Conservation (phyloP, 176 grass and related monocot genomes). For the Triticum monococcum region DNA sequence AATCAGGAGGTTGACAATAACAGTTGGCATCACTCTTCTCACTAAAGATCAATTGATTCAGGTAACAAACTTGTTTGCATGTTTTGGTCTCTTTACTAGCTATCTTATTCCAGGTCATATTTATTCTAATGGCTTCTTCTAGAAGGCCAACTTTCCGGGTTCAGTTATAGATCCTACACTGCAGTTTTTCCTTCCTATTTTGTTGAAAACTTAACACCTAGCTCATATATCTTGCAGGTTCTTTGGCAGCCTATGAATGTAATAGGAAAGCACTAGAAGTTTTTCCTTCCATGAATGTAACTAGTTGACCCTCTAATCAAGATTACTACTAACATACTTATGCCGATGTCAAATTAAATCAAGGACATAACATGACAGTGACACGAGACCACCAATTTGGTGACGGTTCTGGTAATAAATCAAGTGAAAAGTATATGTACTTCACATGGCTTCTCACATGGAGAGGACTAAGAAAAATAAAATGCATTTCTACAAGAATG, state of each 20-base stretch:
- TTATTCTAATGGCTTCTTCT: neutral
- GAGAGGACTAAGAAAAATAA: too few species aligned
- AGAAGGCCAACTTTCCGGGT: neutral
- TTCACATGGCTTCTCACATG: too few species aligned
- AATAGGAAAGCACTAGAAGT: conserved; percentile 61
- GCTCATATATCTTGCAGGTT: conserved; percentile 30
- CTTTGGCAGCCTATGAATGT: conserved; percentile 55
- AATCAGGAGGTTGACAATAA: too few species aligned
- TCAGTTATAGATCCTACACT: neutral
- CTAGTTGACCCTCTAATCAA: too few species aligned
- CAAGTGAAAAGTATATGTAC: too few species aligned
- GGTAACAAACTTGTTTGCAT: conserved; percentile 16
- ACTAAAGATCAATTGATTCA: conserved; percentile 31
- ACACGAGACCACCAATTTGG: too few species aligned
- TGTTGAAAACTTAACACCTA: neutral
- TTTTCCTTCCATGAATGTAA: conserved; percentile 25
- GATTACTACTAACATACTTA: too few species aligned
- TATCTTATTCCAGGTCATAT: neutral
- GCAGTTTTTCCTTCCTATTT: neutral
- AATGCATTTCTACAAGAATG: too few species aligned
- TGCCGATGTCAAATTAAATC: too few species aligned
- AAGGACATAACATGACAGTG: too few species aligned
- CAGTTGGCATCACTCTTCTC: too few species aligned
- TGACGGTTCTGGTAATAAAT: too few species aligned
- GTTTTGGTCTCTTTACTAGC: neutral